These are phyloP conservation scores for Penicillium palitans DNA, from an alignment of 2,329 filamentous ascomycete genomes.

Conservation along the genomic window DNA sequence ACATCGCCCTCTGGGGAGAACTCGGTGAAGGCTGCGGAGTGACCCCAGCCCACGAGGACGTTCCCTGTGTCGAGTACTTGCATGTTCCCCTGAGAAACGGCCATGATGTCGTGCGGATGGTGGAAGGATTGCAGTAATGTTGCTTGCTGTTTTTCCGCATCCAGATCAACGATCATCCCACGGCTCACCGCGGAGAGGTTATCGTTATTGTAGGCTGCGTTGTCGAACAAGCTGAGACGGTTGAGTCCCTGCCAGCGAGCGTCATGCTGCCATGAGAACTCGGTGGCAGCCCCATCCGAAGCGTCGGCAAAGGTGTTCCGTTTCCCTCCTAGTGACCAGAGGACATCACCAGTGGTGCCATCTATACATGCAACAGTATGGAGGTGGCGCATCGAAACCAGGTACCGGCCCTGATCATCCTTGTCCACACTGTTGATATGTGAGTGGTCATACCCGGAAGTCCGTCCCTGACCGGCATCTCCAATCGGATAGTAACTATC, in stretches of 20 bases:
- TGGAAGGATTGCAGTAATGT: constrained; percentile 16
- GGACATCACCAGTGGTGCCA: constrained; percentile 30
- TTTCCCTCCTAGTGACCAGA: constrained; percentile 33
- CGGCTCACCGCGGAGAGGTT: constrained; percentile 18
- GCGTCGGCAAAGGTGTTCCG: constrained; percentile 30
- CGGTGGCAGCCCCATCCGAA: constrained; percentile 24
- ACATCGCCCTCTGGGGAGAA: constrained; percentile 32
- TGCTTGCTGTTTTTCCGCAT: constrained; percentile 9
- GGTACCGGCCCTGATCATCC: constrained; percentile 45
- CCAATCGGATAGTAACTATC: constrained; percentile 23
- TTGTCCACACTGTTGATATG: constrained; percentile 58
- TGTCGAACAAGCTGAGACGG: constrained; percentile 30
- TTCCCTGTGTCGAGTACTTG: constrained; percentile 40
- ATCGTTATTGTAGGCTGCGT: constrained; percentile 23
- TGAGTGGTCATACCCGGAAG: constrained; percentile 52
- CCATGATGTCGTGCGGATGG: constrained; percentile 22
- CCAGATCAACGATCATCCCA: constrained; percentile 20
- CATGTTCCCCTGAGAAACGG: constrained; percentile 23
- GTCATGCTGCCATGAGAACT: constrained; percentile 34
- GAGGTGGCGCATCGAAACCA: constrained; percentile 45
- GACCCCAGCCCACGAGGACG: constrained; percentile 54
- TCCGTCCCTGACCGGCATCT: constrained; percentile 20
- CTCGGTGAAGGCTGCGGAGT: constrained; percentile 53
- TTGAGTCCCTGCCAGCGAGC: constrained; percentile 30
- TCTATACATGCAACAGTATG: constrained; percentile 44